A percentile compares a stretch with the other conserved stretches of the same genome.
Conservation (phyloP, 768 basidiomycete species). For the Leccinellum rugosiceps region DNA sequence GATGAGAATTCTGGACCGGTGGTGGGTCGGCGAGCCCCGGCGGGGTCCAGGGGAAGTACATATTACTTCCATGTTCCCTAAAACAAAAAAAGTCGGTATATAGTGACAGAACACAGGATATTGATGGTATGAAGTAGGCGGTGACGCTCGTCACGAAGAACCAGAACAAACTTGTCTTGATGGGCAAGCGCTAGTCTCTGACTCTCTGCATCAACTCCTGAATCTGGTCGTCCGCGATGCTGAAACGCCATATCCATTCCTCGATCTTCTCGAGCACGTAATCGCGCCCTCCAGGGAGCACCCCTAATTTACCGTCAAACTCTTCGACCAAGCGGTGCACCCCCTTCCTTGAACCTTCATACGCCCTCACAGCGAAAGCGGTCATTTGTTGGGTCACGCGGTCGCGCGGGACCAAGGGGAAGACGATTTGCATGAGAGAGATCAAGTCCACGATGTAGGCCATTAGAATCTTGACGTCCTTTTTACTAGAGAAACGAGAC, state of each 20-base stretch:
- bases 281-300: not conserved
- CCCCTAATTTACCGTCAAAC: not conserved
- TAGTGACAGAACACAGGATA: not conserved
- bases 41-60: not conserved
- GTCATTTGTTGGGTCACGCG: too few species aligned
- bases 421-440: too few species aligned
- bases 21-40: too few species aligned
- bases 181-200: not conserved
- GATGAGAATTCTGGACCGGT: not conserved
- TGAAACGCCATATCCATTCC: not conserved
- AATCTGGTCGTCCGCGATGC: not conserved
- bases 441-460: too few species aligned
- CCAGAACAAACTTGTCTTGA: not conserved
- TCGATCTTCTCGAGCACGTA: not conserved
- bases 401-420: too few species aligned
- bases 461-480: too few species aligned
- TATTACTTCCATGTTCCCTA: not conserved
- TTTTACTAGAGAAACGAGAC: not conserved
- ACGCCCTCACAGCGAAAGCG: too few species aligned
- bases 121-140: slow-evolving; percentile 13
- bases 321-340: too few species aligned
- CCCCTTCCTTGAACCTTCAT: too few species aligned
- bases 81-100: not conserved
- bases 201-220: not conserved
- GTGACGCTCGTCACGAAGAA: not conserved